Percentiles rank a stretch among this genome's conserved stretches.
These are phyloP conservation scores for Tylopilus orsonianus DNA, from an alignment of 1,284 basidiomycete genomes.

Conservation along the genomic window DNA sequence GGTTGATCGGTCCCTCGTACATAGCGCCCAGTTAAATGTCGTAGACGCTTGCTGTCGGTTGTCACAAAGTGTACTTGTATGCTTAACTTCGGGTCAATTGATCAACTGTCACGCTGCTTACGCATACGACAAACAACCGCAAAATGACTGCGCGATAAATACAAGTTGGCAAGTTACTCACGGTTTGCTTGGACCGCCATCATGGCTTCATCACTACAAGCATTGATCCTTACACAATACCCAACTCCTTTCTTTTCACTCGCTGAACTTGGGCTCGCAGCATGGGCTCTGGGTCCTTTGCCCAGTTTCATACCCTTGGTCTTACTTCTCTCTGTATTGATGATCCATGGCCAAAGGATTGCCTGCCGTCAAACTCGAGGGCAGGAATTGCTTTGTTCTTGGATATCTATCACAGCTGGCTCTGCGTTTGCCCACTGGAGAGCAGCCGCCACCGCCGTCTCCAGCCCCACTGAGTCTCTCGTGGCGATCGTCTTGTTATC, in stretches of 20 bases:
- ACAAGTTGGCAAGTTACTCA: conserved; percentile 1
- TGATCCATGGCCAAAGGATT: conserved; percentile 49
- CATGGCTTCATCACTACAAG: conserved; percentile 28
- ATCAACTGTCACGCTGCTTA: conserved; percentile 8
- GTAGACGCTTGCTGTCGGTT: background rate
- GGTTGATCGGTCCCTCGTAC: background rate
- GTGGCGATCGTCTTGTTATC: conserved; percentile 48
- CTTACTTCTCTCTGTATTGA: conserved; percentile 46
- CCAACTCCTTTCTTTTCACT: conserved; percentile 38
- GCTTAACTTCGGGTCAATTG: background rate
- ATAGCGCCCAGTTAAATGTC: background rate
- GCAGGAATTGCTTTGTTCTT: conserved; percentile 37
- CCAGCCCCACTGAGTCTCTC: conserved; percentile 49
- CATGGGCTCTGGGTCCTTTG: conserved; percentile 48
- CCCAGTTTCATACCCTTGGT: conserved; percentile 53
- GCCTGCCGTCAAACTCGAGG: conserved; percentile 37
- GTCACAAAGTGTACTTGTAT: background rate
- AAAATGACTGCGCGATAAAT: conserved; percentile 23
- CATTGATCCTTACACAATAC: conserved; percentile 24
- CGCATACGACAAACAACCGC: conserved; percentile 24
- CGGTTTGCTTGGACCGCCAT: conserved; percentile 5
- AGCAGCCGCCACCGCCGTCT: conserved; percentile 56
- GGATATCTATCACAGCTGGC: conserved; percentile 45
- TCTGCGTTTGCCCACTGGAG: conserved; percentile 46
- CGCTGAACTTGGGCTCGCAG: conserved; percentile 38